Conservation (phyloP, 768 basidiomycete genomes). For the Polyporus arcularius region DNA sequence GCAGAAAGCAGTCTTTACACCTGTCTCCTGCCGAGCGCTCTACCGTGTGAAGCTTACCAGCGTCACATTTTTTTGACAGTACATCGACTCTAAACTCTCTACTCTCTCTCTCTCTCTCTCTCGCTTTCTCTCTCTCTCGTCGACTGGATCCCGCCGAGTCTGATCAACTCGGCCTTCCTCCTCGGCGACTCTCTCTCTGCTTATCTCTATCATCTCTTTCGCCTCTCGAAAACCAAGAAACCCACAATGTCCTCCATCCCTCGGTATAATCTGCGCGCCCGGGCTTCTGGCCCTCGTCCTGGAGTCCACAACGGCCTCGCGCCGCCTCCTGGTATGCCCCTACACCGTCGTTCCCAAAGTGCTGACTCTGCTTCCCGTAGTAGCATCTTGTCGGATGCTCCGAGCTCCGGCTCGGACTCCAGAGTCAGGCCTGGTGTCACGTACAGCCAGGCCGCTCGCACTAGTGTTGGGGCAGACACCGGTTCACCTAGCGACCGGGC, state of each 20-base stretch:
- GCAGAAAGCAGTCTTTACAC: background rate
- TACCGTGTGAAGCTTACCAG: background rate
- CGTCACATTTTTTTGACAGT: slow-evolving; percentile 17
- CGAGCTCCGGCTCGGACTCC: background rate
- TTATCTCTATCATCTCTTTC: background rate
- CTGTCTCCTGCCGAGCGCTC: background rate
- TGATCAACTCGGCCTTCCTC: slow-evolving; percentile 21
- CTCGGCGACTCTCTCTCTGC: background rate
- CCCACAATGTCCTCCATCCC: background rate
- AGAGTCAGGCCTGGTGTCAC: background rate
- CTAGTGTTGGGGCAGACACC: background rate
- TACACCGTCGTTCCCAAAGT: background rate
- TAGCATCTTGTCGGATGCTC: background rate
- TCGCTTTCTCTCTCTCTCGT: background rate
- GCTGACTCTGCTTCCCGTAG: background rate
- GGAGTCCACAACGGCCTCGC: background rate
- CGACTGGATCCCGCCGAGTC: slow-evolving; percentile 18
- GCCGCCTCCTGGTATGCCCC: background rate
- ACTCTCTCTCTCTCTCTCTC: background rate
- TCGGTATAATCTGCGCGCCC: slow-evolving; percentile 15
- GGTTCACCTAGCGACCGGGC: background rate
- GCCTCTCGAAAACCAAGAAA: background rate
- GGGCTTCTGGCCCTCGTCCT: background rate
- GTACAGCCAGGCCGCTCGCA: background rate
- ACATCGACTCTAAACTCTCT: background rate